Base-by-base conservation (phyloP, 2,329 filamentous ascomycete species). In the Aspergillus alliaceus region DNA sequence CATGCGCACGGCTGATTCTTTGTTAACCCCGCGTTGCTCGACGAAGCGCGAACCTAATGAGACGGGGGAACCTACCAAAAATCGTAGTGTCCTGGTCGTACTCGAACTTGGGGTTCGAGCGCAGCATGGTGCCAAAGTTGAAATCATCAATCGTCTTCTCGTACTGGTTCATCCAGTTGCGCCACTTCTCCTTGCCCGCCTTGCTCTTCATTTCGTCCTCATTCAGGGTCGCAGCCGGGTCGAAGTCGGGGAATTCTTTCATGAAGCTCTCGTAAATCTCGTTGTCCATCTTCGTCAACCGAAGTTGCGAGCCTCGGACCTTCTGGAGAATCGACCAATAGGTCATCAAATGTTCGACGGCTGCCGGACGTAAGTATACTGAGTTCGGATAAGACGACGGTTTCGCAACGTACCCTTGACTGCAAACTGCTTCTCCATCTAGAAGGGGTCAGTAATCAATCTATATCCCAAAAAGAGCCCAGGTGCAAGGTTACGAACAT, bases 381-480 rank as follows among this genome's bases (percentile, higher is more conserved):
- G n/a, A 3, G 27, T 9, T 20, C 31, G 20, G n/a, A 25, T 4
- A 11, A 27, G 51, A 24, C 22, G 46, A 52, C 40, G 24, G 25
- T 3, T 29, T 39, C 15, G 49, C 32, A 48, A 59, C 66, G 46
- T 69, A 91, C 90, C 90, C 82, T 98, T 98, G 69, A 99, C 95
- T 29, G 95, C 95, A 71, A 99, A 99, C 77, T 98, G 95, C 84
- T 97, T 96, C 84, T 99, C 95, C 74, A 99, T 97, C 90, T 96
- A 64, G 6, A 31, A 54, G 54, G 29, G 61, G 72, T 53, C 59
- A 56, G 58, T 53, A 52, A 56, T 58, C 40, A 15, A 42, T 32
- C 51, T 37, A 27, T 29, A 35, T 22, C 24, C 35, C 14, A 47
- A 34, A 35, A 27, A 53, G 44, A 6, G 20, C 29, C 27, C 11